phyloP scores from a whole-genome alignment of 345 rosid species.

The Kandelia obovata region DNA sequence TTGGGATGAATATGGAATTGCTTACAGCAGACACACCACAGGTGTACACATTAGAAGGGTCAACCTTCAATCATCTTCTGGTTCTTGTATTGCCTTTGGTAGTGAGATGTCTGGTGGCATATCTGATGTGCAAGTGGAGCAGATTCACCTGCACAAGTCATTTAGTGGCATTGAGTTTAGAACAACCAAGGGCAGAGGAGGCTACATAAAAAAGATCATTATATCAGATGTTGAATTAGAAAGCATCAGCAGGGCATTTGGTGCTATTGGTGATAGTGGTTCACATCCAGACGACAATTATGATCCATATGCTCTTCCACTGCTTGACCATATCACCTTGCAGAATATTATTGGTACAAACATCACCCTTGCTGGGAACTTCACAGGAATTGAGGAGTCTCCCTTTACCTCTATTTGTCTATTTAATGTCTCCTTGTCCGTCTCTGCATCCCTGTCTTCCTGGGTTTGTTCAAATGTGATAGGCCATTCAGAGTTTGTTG shows the following conservation, averaged over 20 bases:
- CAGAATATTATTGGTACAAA: constrained; percentile 52
- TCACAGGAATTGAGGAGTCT: constrained; percentile 64
- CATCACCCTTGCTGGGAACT: constrained; percentile 59
- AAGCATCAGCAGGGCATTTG: constrained; percentile 43
- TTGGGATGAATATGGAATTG: constrained; percentile 91
- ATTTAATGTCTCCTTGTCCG: constrained; percentile 45
- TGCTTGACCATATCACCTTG: constrained; percentile 42
- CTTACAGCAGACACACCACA: constrained; percentile 59
- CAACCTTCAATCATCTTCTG: constrained; percentile 60
- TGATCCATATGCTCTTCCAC: constrained; percentile 70
- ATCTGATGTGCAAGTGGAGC: constrained; percentile 54
- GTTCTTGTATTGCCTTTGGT: constrained; percentile 80
- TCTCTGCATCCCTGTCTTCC: constrained; percentile 29
- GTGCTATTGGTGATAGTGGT: constrained; percentile 56
- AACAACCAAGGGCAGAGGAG: constrained; percentile 83
- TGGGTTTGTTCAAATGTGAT: constrained; percentile 74
- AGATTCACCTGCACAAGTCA: constrained; percentile 45
- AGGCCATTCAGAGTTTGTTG: constrained; percentile 70
- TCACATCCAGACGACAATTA: constrained; percentile 75
- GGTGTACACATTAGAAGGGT: constrained; percentile 60
- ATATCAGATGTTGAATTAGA: constrained; percentile 45
- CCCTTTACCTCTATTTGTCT: constrained; percentile 75
- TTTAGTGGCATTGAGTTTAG: constrained; percentile 59
- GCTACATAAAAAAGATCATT: constrained; percentile 58
- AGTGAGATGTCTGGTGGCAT: constrained; percentile 99